Base-by-base conservation (phyloP, 495 filamentous ascomycete genomes). In the Xylaria acuta region DNA sequence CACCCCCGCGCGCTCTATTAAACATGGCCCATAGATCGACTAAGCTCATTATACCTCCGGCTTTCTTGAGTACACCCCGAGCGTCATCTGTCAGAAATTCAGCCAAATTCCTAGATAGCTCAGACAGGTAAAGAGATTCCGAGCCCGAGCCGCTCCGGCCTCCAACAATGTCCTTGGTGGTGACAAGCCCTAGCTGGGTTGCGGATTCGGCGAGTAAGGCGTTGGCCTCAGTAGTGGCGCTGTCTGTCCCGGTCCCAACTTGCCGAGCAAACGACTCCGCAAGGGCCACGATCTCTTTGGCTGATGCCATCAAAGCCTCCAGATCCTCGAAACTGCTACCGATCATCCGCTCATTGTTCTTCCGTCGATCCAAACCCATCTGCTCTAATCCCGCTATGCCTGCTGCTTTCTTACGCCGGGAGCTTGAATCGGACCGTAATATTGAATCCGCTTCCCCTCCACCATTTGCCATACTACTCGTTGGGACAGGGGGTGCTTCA, bases 1-100 rank as follows among this genome's bases (percentile, higher is more conserved):
- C 94, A 11, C 96, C 96, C 66, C 94, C 94, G 51, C 97, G 88
- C 30, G 93, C 93, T n/a, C 96, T 92, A 76, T 99, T 99, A 84
- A 98, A 98, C 41, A 97, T 87, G 9, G 96, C 94, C 96, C 96
- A 99, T 2, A 98, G 86, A 77, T 99, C 96, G 27, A 98, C 95
- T 9, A 99, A 87, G 67, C 90, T 97, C 80, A 98, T 94, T 74
- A 98, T 97, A 1, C 96, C 96, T 12, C 96, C 97, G 76, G 97
- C 94, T 67, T 87, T 90, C 67, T 87, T 89, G 30, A 99, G 81
- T 14, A 98, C 86, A 1, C 94, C 94, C 59, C 91, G 87, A 3
- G 90, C 84, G 79, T 99, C 96, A 79, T 98, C 95, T 0, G 94
- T 97, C 8, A 98, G 84, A 77, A 97, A 98, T 81, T 99, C 96